Base-by-base conservation (phyloP, 2,329 filamentous ascomycete genomes). In the Ophiostoma perfectum region DNA sequence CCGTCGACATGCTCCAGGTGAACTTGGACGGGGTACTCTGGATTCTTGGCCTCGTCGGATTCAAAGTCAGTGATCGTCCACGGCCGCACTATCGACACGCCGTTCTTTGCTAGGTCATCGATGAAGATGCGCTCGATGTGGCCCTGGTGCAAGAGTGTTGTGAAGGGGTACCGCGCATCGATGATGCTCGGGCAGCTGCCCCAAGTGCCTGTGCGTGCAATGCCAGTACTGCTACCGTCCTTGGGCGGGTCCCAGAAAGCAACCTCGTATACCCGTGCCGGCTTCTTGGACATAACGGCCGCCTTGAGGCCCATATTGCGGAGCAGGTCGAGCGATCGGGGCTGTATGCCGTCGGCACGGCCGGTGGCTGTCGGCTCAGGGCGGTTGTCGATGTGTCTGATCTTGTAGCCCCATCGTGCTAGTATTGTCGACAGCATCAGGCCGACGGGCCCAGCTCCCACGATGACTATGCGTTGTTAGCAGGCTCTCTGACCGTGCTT, bases 311-410 rank as follows among this genome's bases (percentile, higher is more conserved):
- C 92, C 89, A 97, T 92, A 76, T 96, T 97, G 66, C 90, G 88
- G 64, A 97, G 82, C 16, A 97, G 85, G 74, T 97, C 93, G 38
- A 96, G 83, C 0, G 93, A 96, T 52, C 93, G 88, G 49, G 93
- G 93, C 80, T 97, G 93, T 69, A 97, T 96, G 71, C 92, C 93
- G 78, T 97, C 93, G 68, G 93, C 93, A 72, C 93, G 90, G 67
- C 93, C 93, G 27, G 92, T 96, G 2, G 87, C 76, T 12, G 93
- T 97, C 16, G 93, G 93, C 75, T 94, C 90, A 2, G 92, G 83
- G 70, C 93, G 86, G 79, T 96, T 96, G 80, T 97, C 93, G 75
- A 97, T 92, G 79, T 97, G 92, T 82, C 94, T 96, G 78, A 97
- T 92, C 78, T 88, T 92, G 83, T 97, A 97, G 27, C 93, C 93